Percentiles rank a stretch among this genome's conserved stretches.
Conservation (phyloP, 169 alveolate species). For the Perkinsus marinus region DNA sequence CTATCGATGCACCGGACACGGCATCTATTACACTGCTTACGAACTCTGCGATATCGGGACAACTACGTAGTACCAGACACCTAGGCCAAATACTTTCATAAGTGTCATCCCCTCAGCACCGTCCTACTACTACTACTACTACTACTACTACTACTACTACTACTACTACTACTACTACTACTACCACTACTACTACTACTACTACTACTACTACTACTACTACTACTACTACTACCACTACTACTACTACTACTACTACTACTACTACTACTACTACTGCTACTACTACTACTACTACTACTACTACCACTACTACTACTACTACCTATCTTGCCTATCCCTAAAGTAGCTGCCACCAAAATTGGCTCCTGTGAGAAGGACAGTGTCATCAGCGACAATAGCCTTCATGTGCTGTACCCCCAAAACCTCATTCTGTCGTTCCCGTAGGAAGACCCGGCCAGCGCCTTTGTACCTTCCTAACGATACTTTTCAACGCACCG, state of each 20-base stretch:
- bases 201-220: background rate
- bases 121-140: background rate
- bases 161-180: background rate
- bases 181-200: background rate
- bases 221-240: background rate
- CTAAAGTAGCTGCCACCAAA: slow-evolving; percentile 9
- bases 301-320: no score
- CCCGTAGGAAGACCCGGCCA: background rate
- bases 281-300: background rate
- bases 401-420: slow-evolving; percentile 25
- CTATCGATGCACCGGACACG: background rate
- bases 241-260: background rate
- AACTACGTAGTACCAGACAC: background rate
- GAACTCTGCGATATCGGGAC: background rate
- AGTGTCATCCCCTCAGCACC: background rate
- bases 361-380: slow-evolving; percentile 20
- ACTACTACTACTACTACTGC: background rate
- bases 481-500: background rate
- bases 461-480: background rate
- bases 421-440: slow-evolving; percentile 7
- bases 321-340: slow-evolving; percentile 7
- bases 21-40: background rate
- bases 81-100: background rate
- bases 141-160: background rate
- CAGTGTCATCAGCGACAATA: slow-evolving; percentile 8